A percentile compares a stretch with the other conserved stretches of the same genome.
Evolutionary conservation across 495 filamentous ascomycete genomes (phyloP).

Genomic region (Penicillium robsamsonii): DNA sequence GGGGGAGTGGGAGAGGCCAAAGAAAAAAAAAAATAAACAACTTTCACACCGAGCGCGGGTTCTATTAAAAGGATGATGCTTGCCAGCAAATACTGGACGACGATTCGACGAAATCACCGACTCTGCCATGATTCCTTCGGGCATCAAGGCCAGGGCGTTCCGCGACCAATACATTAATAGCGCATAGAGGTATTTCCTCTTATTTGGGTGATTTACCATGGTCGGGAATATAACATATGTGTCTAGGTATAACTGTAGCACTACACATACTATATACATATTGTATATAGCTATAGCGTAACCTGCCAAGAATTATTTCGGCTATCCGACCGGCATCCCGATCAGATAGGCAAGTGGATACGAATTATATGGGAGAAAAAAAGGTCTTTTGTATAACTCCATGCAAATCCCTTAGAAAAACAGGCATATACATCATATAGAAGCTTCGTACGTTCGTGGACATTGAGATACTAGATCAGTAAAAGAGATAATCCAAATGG

Average conservation of each 20-base stretch:
- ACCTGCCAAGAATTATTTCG: conserved; percentile 2
- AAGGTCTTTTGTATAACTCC: background rate
- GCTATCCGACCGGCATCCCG: conserved; percentile 8
- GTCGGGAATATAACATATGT: too few relatives aligned
- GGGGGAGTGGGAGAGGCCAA: background rate
- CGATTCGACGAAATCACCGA: conserved; percentile 32
- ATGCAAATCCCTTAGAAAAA: conserved; percentile 16
- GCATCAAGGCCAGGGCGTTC: background rate
- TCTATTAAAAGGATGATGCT: background rate
- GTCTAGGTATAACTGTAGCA: too few relatives aligned
- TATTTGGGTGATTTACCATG: background rate
- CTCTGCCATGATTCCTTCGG: background rate
- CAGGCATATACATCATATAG: conserved; percentile 44
- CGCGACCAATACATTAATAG: background rate
- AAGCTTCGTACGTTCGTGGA: conserved; percentile 37
- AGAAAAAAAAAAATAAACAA: background rate
- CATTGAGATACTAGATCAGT: conserved; percentile 25
- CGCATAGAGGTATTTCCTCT: background rate
- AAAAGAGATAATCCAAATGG: conserved; percentile 16
- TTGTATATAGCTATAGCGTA: background rate
- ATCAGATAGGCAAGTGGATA: conserved; percentile 2
- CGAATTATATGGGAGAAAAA: background rate
- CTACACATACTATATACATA: too few relatives aligned
- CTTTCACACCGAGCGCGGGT: background rate
- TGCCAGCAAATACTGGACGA: conserved; percentile 13